Percentiles rank a stretch among this genome's conserved stretches.
Conservation (phyloP, 2,329 filamentous ascomycete species). For the Raffaelea albimanens region DNA sequence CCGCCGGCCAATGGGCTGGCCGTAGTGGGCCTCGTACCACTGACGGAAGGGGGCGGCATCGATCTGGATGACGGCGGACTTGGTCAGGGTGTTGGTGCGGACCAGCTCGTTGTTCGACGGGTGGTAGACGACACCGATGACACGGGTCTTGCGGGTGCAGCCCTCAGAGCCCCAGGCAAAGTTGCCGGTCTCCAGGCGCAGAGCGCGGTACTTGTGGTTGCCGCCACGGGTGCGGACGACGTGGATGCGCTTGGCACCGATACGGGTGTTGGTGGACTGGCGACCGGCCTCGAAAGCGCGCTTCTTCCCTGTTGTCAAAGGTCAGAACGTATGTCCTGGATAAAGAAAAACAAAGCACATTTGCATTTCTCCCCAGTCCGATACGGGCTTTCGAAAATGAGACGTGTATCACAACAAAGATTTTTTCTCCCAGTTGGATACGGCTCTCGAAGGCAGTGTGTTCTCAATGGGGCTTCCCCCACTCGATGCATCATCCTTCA, state of each 20-base stretch:
- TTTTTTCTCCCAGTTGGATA: too few relatives aligned
- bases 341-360: slow-evolving; percentile 6
- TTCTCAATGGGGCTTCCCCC: too few relatives aligned
- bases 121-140: slow-evolving; percentile 97
- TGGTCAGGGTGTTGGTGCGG: slow-evolving; percentile 99
- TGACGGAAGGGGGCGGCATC: slow-evolving; percentile 98
- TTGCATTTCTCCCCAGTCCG: slow-evolving; percentile 20
- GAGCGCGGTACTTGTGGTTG: slow-evolving; percentile 99
- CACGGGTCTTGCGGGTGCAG: slow-evolving; percentile 96
- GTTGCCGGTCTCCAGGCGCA: slow-evolving; percentile 97
- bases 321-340: slow-evolving; percentile 62
- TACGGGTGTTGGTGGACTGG: slow-evolving; percentile 99
- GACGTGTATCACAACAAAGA: too few relatives aligned
- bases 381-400: slow-evolving; percentile 61
- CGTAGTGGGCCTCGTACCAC: slow-evolving; percentile 99
- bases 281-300: slow-evolving; percentile 99
- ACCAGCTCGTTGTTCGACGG: slow-evolving; percentile 99
- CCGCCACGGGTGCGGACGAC: slow-evolving; percentile 48
- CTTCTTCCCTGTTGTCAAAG: slow-evolving; percentile 75
- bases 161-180: slow-evolving; percentile 99
- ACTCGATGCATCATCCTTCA: too few relatives aligned
- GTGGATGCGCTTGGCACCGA: slow-evolving; percentile 54
- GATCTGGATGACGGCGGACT: slow-evolving; percentile 96
- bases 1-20: slow-evolving; percentile 76
- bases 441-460: too few relatives aligned